Evolutionary conservation across 257 asterid species (phyloP).

Genomic region (Capsicum baccatum): DNA sequence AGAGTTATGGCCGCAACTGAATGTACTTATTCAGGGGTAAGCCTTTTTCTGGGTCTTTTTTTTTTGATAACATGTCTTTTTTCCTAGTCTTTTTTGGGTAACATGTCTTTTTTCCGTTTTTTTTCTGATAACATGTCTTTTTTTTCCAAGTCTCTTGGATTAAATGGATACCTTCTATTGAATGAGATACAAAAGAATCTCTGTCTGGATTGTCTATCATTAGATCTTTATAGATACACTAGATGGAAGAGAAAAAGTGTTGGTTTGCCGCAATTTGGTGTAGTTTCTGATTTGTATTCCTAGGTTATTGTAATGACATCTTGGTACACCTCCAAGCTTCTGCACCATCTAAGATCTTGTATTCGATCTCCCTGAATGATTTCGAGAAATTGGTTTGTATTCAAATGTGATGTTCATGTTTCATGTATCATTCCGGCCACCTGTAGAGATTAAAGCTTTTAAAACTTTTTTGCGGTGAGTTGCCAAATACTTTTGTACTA

Average conservation of each 20-base stretch:
- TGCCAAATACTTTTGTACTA: background rate
- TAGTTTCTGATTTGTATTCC: conserved; percentile 10
- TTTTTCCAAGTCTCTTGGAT: conserved; percentile 1
- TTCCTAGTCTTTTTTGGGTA: background rate
- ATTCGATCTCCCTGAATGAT: conserved; percentile 3
- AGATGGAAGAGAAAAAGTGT: conserved; percentile 1
- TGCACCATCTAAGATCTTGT: conserved; percentile 17
- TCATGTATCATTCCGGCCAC: background rate
- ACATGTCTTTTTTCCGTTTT: background rate
- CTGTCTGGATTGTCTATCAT: background rate
- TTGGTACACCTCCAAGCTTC: background rate
- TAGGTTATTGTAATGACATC: background rate
- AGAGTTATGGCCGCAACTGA: conserved; percentile 92
- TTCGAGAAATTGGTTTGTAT: background rate
- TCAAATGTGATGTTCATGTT: background rate
- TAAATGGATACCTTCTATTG: background rate
- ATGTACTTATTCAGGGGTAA: conserved; percentile 82
- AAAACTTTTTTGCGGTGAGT: background rate
- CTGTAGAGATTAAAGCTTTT: background rate
- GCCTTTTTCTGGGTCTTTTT: background rate
- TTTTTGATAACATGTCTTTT: background rate
- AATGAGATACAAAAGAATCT: background rate
- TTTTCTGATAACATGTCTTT: background rate
- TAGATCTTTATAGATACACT: background rate
- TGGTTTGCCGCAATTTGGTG: conserved; percentile 7